Base-by-base conservation (phyloP, 805 yeast genomes). In the Pichia paraexigua region DNA sequence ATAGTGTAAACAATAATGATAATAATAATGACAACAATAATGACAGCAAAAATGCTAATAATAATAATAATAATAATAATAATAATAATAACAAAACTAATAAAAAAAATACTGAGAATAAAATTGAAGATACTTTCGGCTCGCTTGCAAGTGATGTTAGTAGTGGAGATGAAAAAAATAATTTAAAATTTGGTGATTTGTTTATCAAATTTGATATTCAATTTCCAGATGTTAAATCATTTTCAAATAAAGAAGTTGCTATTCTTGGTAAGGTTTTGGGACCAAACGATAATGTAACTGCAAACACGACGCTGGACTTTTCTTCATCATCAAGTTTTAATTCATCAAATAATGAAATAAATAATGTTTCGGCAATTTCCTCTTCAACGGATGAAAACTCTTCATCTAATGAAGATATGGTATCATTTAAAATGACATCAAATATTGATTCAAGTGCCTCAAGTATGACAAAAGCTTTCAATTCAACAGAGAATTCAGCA, bases 161-260 rank as follows among this genome's bases (percentile, higher is more conserved):
- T 41, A 32, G 32, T 24, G 32, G 15, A 10, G 20, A 28, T 51
- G 52, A 18, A 24, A 56, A 27, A 7, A 40, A 45, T n/a, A 22
- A 37, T n/a, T 2, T 12, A 3, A 35, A 53, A 18, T 53, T 47
- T 53, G 90, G 91, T 51, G 74, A 83, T 66, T 68, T 85, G 59
- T 73, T 80, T 43, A 68, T 85, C 54, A 75, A 76, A 57, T 84
- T 85, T 62, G 69, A 73, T 21, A 75, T 84, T 44, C 71, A 71
- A 47, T 83, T 80, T 72, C 90, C 91, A 37, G 63, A 60, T 25
- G 60, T 65, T 49, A 63, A 66, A 55, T 72, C 73, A 45, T 64
- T 78, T 30, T 55, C 71, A 20, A 78, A 75, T 56, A 71, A 68
- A 20, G 61, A 63, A 41, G 51, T 59, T 35, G 44, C 32, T 25